These are phyloP conservation scores for Nepenthes alata DNA, from an alignment of 179 eudicot genomes.

Conservation along the genomic window DNA sequence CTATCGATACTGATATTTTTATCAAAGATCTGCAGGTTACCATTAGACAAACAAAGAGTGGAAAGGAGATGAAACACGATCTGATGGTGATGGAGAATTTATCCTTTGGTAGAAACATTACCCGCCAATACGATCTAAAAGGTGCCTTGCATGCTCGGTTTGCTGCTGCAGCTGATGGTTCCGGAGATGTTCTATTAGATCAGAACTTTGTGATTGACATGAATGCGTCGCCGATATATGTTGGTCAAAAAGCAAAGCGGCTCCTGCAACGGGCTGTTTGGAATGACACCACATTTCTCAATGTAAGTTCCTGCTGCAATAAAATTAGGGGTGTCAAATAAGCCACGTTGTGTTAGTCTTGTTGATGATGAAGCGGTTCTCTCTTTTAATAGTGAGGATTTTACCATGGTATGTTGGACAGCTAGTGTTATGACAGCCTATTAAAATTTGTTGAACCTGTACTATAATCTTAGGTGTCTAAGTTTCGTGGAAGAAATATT, in stretches of 20 bases:
- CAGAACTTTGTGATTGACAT: slow-evolving; percentile 91
- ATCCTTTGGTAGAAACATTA: slow-evolving; percentile 51
- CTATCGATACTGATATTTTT: no score
- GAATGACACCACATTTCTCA: slow-evolving; percentile 84
- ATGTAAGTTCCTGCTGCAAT: slow-evolving; percentile 31
- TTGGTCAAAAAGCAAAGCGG: slow-evolving; percentile 55
- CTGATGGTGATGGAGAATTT: slow-evolving; percentile 94
- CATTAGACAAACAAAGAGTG: slow-evolving; percentile 44
- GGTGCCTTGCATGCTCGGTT: slow-evolving; percentile 83
- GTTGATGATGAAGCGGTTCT: no score
- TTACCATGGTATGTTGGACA: no score
- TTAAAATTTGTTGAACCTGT: no score
- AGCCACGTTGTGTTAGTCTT: no score
- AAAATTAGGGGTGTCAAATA: no score
- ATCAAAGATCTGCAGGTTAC: slow-evolving; percentile 35
- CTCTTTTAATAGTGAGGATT: no score
- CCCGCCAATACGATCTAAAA: slow-evolving; percentile 80
- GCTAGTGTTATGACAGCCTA: no score
- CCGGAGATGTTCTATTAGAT: slow-evolving; percentile 79
- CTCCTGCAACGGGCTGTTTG: slow-evolving; percentile 76
- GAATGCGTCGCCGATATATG: slow-evolving; percentile 69
- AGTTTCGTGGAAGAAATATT: no score
- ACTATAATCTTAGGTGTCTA: no score
- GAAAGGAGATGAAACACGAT: slow-evolving; percentile 68
- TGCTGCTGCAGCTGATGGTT: slow-evolving; percentile 44